These are phyloP conservation scores for Kluyveromyces marxianus DNA, from an alignment of 1,139 yeast genomes.

Conservation along the genomic window DNA sequence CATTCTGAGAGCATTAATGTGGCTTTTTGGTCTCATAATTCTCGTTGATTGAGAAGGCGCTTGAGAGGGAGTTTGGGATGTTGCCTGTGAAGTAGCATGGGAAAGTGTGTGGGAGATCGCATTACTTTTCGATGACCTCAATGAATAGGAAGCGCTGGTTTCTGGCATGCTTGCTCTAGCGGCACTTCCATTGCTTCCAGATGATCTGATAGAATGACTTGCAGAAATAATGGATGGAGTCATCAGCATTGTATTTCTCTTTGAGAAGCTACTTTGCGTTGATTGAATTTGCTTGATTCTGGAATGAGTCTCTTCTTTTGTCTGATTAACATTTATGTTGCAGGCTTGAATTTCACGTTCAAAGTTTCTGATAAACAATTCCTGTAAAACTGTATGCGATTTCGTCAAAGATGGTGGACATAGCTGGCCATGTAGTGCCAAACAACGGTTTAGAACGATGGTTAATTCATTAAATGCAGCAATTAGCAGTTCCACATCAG, in stretches of 20 bases:
- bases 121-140: background rate
- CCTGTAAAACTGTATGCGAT: conserved; percentile 61
- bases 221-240: background rate
- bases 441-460: conserved; percentile 55
- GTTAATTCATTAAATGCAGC: conserved; percentile 67
- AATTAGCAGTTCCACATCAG: conserved; percentile 44
- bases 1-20: conserved; percentile 2
- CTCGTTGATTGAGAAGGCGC: background rate
- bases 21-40: background rate
- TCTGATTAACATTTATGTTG: conserved; percentile 20
- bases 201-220: conserved; percentile 2
- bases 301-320: conserved; percentile 12
- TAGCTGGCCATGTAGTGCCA: conserved; percentile 60
- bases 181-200: conserved; percentile 4
- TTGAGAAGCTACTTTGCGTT: conserved; percentile 1
- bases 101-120: conserved; percentile 1
- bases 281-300: conserved; percentile 6
- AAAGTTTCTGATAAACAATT: conserved; percentile 62
- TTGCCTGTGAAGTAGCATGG: background rate
- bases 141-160: background rate
- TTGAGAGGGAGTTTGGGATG: background rate
- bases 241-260: conserved; percentile 3
- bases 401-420: conserved; percentile 47
- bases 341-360: conserved; percentile 47
- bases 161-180: conserved; percentile 4